Percentiles rank a stretch among this genome's conserved stretches.
phyloP scores from a whole-genome alignment of 2,329 filamentous ascomycete species.

The Aureobasidium sp. region DNA sequence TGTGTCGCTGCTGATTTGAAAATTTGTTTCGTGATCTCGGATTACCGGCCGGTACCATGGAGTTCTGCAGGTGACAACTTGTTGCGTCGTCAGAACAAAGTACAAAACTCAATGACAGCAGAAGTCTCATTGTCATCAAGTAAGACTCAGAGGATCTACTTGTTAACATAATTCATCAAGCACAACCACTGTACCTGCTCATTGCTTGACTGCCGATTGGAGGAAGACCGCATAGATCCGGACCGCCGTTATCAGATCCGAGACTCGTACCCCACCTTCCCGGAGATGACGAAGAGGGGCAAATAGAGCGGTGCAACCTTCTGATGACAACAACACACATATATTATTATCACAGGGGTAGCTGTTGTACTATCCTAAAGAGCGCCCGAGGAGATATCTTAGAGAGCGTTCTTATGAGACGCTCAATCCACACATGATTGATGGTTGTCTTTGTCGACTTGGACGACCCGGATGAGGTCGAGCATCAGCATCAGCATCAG shows the following conservation, averaged over 20 bases:
- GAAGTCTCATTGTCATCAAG: too few relatives aligned
- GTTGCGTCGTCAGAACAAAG: too few relatives aligned
- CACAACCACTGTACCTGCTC: too few relatives aligned
- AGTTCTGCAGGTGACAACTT: too few relatives aligned
- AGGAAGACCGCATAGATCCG: neutral
- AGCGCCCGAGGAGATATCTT: neutral
- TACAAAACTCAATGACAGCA: too few relatives aligned
- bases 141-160: too few relatives aligned
- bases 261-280: neutral
- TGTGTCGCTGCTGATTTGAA: too few relatives aligned
- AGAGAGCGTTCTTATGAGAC: neutral
- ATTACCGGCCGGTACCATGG: too few relatives aligned
- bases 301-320: neutral
- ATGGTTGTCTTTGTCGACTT: slow-evolving; percentile 42
- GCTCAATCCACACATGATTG: neutral
- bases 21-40: too few relatives aligned
- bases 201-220: too few relatives aligned
- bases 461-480: slow-evolving; percentile 13
- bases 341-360: too few relatives aligned
- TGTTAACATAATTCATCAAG: too few relatives aligned
- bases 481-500: slow-evolving; percentile 7
- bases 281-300: neutral
- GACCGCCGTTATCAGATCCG: neutral
- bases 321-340: neutral
- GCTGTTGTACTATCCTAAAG: neutral